Conservation (phyloP, 306 rosid genomes). For the Rosa chinensis region DNA sequence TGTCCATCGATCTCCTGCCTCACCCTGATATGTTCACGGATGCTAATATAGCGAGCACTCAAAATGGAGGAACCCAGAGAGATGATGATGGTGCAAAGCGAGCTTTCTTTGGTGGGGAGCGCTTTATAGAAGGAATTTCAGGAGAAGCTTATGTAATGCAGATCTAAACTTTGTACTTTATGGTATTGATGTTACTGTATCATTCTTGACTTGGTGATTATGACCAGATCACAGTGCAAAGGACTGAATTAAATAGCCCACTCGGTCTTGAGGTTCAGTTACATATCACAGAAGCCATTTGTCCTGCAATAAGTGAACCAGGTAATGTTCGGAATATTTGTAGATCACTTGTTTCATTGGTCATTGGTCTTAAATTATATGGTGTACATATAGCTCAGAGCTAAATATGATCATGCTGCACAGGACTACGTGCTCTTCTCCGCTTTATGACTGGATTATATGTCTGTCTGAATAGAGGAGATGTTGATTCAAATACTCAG, state of each 20-base stretch:
- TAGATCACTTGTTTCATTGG: slow-evolving; percentile 18
- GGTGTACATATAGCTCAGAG: slow-evolving; percentile 16
- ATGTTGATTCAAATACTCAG: slow-evolving; percentile 68
- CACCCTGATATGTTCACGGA: slow-evolving; percentile 95
- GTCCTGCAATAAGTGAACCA: slow-evolving; percentile 94
- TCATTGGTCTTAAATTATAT: slow-evolving; percentile 14
- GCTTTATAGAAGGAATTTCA: slow-evolving; percentile 86
- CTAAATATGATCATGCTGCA: slow-evolving; percentile 26
- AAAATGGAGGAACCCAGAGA: slow-evolving; percentile 61
- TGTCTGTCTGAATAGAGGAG: slow-evolving; percentile 86
- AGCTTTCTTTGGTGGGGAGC: slow-evolving; percentile 91
- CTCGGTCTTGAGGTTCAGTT: slow-evolving; percentile 93
- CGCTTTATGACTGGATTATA: slow-evolving; percentile 84
- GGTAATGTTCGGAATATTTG: slow-evolving; percentile 38
- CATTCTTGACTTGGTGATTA: slow-evolving; percentile 25
- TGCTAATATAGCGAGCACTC: slow-evolving; percentile 60
- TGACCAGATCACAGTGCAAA: slow-evolving; percentile 77
- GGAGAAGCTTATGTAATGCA: slow-evolving; percentile 83
- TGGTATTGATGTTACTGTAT: slow-evolving; percentile 21
- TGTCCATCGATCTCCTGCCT: slow-evolving; percentile 92
- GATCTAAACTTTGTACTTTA: slow-evolving; percentile 23
- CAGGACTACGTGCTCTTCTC: slow-evolving; percentile 95
- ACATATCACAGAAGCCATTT: slow-evolving; percentile 84
- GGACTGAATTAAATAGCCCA: slow-evolving; percentile 87
- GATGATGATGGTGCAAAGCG: slow-evolving; percentile 96